Evolutionary conservation across 2,329 filamentous ascomycete species (phyloP).

Genomic region (Xylariaceae sp.): DNA sequence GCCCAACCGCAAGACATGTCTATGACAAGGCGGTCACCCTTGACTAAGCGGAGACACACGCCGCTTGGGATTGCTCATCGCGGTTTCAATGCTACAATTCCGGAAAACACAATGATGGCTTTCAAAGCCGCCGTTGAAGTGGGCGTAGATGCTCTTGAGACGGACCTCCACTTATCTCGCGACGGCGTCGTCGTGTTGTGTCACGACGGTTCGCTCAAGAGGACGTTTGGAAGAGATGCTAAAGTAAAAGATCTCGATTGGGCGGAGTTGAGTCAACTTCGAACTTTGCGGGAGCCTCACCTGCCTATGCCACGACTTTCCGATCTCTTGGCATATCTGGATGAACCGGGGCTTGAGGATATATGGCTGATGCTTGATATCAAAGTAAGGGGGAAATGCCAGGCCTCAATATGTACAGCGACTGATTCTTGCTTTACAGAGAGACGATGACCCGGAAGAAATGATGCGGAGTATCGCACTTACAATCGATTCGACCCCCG

Average conservation of each 20-base stretch:
- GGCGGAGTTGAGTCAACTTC: slow-evolving; percentile 47
- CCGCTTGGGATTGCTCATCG: slow-evolving; percentile 77
- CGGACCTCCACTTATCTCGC: slow-evolving; percentile 77
- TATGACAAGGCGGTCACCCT: no score
- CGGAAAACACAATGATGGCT: slow-evolving; percentile 83
- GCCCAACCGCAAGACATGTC: no score
- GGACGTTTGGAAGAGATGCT: slow-evolving; percentile 75
- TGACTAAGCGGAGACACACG: slow-evolving; percentile 23
- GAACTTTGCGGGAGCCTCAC: slow-evolving; percentile 65
- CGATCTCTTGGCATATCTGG: slow-evolving; percentile 73
- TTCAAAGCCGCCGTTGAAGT: slow-evolving; percentile 68
- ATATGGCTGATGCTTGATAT: slow-evolving; percentile 75
- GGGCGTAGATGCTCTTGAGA: slow-evolving; percentile 80
- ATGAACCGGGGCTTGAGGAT: slow-evolving; percentile 59
- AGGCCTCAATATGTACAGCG: background rate
- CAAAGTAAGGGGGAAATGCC: background rate
- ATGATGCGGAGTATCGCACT: slow-evolving; percentile 69
- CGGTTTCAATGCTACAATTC: slow-evolving; percentile 72
- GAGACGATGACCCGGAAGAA: slow-evolving; percentile 66
- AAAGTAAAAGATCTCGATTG: slow-evolving; percentile 76
- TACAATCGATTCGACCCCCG: slow-evolving; percentile 55
- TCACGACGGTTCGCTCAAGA: slow-evolving; percentile 74
- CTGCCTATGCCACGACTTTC: slow-evolving; percentile 69
- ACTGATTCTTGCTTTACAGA: slow-evolving; percentile 38
- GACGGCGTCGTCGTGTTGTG: slow-evolving; percentile 84